phyloP scores from a whole-genome alignment of 1,284 basidiomycete species.

The Cryptococcus neoformans region DNA sequence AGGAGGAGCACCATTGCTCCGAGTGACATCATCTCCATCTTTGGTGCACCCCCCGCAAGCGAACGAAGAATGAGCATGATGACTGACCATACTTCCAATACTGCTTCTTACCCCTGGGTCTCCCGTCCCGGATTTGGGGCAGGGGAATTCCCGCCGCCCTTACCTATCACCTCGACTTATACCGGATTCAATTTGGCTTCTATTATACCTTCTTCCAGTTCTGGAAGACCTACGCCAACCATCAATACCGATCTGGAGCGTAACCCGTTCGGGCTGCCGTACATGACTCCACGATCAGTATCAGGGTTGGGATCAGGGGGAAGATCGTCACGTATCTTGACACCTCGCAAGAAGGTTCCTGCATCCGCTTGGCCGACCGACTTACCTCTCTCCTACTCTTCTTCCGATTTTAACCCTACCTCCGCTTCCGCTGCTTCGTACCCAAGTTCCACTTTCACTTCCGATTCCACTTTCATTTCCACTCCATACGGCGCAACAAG shows the following conservation, averaged over 20 bases:
- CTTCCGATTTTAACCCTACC: neutral
- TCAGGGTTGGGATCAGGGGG: neutral
- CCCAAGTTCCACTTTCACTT: neutral
- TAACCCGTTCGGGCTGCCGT: neutral
- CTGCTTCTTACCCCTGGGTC: neutral
- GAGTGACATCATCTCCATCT: conserved; percentile 21
- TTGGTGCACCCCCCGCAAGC: conserved; percentile 18
- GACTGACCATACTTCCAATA: conserved; percentile 4
- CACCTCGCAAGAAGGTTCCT: neutral
- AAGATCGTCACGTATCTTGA: neutral
- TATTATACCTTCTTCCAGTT: neutral
- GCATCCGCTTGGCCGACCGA: neutral
- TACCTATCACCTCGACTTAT: neutral
- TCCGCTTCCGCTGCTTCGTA: neutral
- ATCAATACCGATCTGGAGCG: neutral
- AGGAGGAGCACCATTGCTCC: conserved; percentile 6
- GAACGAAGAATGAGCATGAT: conserved; percentile 13
- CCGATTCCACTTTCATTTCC: neutral
- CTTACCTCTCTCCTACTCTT: neutral
- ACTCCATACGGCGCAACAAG: neutral
- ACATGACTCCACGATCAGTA: conserved; percentile 1
- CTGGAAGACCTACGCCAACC: neutral
- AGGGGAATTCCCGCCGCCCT: conserved; percentile 1
- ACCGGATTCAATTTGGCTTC: neutral
- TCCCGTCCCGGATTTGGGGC: neutral